These are phyloP conservation scores for Nannochloropsis salina DNA, from an alignment of 108 stramenopile genomes.

Conservation along the genomic window DNA sequence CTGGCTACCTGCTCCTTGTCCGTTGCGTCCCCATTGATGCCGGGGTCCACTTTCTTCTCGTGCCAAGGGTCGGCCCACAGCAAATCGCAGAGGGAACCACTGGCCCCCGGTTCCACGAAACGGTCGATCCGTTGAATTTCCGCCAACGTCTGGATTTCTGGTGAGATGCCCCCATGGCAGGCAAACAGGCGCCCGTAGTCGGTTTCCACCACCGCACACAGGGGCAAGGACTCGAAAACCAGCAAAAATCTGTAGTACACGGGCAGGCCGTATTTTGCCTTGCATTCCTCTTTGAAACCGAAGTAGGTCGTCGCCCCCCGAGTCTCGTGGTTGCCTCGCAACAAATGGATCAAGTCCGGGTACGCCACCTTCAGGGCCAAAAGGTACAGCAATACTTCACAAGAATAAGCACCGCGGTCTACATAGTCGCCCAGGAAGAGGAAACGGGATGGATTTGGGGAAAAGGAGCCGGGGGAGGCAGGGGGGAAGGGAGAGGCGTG, in stretches of 20 bases:
- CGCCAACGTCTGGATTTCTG: slow-evolving; percentile 41
- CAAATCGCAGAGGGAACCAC: slow-evolving; percentile 54
- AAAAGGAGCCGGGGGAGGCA: background rate
- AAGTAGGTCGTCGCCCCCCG: slow-evolving; percentile 55
- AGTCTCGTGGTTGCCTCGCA: slow-evolving; percentile 56
- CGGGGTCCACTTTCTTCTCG: slow-evolving; percentile 48
- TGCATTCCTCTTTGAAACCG: slow-evolving; percentile 60
- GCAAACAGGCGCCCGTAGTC: slow-evolving; percentile 48
- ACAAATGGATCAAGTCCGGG: slow-evolving; percentile 39
- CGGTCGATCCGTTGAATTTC: slow-evolving; percentile 54
- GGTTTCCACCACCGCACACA: slow-evolving; percentile 51
- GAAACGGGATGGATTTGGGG: slow-evolving; percentile 30
- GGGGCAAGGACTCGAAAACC: slow-evolving; percentile 53
- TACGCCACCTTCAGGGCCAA: slow-evolving; percentile 46
- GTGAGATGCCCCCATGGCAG: slow-evolving; percentile 51
- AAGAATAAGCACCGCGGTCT: slow-evolving; percentile 53
- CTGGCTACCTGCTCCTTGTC: background rate
- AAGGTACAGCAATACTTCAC: slow-evolving; percentile 52
- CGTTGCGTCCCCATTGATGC: background rate
- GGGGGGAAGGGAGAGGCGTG: background rate
- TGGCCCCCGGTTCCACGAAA: slow-evolving; percentile 54
- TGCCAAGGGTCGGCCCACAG: slow-evolving; percentile 56
- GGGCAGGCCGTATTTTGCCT: slow-evolving; percentile 54
- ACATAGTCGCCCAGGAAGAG: slow-evolving; percentile 55
- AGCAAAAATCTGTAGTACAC: slow-evolving; percentile 56